Conservation (phyloP, 129 eudicot species). For the Escallonia herrerae region DNA sequence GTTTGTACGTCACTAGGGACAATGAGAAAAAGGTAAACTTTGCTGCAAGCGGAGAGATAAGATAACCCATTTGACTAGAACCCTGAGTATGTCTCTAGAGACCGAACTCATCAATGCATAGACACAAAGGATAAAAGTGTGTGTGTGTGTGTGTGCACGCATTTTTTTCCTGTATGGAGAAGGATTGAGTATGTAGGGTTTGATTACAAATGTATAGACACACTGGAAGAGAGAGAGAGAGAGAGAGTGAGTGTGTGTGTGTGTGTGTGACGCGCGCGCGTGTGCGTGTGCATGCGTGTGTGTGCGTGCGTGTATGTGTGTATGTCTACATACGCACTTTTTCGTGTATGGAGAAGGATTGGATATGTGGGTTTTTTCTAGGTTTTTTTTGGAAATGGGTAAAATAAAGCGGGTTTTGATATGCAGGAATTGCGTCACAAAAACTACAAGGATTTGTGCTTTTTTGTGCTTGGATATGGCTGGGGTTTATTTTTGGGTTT, state of each 20-base stretch:
- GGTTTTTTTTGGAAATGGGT: neutral
- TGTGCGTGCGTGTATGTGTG: too few species aligned
- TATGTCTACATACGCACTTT: too few species aligned
- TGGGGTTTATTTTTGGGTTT: too few species aligned
- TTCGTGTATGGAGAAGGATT: neutral
- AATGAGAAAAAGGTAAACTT: constrained; percentile 67
- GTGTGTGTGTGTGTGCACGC: too few species aligned
- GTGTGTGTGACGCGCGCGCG: neutral
- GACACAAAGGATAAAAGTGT: too few species aligned
- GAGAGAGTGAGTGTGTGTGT: too few species aligned
- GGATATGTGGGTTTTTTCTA: neutral
- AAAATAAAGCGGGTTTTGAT: neutral
- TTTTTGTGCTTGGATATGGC: too few species aligned
- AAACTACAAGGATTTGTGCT: too few species aligned
- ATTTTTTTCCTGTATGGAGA: too few species aligned
- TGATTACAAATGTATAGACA: constrained; percentile 8
- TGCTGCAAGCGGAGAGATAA: constrained; percentile 48
- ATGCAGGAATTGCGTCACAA: too few species aligned
- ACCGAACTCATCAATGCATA: constrained; percentile 29
- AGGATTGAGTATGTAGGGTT: too few species aligned
- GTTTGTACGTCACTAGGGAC: constrained; percentile 47
- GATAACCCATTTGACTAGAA: constrained; percentile 43
- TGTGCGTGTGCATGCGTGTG: neutral
- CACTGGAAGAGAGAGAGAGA: too few species aligned
- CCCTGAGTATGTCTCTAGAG: neutral